Base-by-base conservation (phyloP, 2,329 filamentous ascomycete species). In the Zopfia rhizophila region DNA sequence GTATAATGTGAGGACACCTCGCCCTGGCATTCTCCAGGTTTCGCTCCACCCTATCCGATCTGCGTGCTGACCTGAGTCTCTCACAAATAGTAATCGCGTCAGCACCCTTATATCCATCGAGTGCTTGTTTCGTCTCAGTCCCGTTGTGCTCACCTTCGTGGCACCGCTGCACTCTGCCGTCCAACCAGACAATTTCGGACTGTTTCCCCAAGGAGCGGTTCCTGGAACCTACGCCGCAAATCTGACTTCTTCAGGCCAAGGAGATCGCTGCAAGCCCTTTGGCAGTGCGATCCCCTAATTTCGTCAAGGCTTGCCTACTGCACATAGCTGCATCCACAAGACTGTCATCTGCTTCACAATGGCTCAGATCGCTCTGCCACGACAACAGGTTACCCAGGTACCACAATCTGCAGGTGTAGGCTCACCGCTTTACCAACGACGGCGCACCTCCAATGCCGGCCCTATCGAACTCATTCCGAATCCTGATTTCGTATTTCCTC, bases 401-500 rank as follows among this genome's bases (percentile, higher is more conserved):
- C 62, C 65, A 52, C 64, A 69, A 56, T 65, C 68, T 49, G 53
- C 56, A 28, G 53, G 41, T 38, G 50, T 68, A 17, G 66, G 65
- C 56, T 65, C 68, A 61, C 66, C 66, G 54, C 68, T 72, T 45
- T 70, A 70, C 56, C 62, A 70, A 53, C 67, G 68, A 17, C 63
- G 67, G 33, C 57, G 58, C 38, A 50, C 61, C 32, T 62, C 69
- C 38, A 64, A 63, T 51, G 56, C 56, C 36, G 67, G 61, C 19
- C 60, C 65, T 42, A 60, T 74, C 31, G 76, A 80, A 51, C 72
- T 79, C 53, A 58, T 76, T 18, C 72, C 73, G 16, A 79, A 78
- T 48, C 75, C 75, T 38, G 72, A 77, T 51, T 79, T 80, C 61
- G 73, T 72, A 13, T 80, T 79, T 45, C 77, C 77, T 27, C 69